A percentile compares a stretch with the other conserved stretches of the same genome.
phyloP scores from a whole-genome alignment of 139 green algal species.

The Chlorella sp. region DNA sequence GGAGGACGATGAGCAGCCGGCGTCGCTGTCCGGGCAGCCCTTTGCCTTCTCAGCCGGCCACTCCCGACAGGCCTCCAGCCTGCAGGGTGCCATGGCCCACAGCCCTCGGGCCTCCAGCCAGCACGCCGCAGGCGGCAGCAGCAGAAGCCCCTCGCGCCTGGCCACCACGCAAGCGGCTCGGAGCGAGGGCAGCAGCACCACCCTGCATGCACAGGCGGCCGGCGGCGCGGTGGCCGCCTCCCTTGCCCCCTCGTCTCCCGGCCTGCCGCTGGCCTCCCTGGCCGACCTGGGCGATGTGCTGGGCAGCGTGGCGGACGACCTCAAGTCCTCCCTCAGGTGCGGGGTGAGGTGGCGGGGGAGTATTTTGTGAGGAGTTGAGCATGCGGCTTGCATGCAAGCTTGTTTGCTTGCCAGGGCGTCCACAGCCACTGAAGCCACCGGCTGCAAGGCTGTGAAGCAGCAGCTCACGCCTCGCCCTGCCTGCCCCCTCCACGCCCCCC shows the following conservation, averaged over 20 bases:
- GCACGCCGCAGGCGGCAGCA: too few species aligned
- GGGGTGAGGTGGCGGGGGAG: background rate
- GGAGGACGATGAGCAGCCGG: background rate
- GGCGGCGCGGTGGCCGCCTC: background rate
- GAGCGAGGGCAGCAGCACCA: background rate
- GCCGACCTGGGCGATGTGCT: background rate
- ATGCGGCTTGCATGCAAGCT: background rate
- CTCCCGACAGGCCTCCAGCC: too few species aligned
- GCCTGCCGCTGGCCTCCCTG: conserved; percentile 4
- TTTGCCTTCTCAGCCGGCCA: background rate
- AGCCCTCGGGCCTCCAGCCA: too few species aligned
- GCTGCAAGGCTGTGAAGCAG: too few species aligned
- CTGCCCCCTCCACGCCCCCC: background rate
- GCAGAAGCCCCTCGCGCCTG: too few species aligned
- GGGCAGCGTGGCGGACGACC: background rate
- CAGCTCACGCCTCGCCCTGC: background rate
- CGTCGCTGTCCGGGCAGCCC: too few species aligned
- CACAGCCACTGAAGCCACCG: too few species aligned
- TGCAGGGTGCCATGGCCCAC: too few species aligned
- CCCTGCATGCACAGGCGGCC: background rate
- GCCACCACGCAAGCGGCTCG: too few species aligned
- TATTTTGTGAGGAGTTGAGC: background rate
- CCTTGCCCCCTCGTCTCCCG: background rate
- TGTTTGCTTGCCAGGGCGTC: too few species aligned
- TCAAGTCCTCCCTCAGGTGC: background rate